A percentile compares a stretch with the other conserved stretches of the same genome.
phyloP scores from a whole-genome alignment of 192 early-diverging fungal species.

The Rhizophagus prolifer region DNA sequence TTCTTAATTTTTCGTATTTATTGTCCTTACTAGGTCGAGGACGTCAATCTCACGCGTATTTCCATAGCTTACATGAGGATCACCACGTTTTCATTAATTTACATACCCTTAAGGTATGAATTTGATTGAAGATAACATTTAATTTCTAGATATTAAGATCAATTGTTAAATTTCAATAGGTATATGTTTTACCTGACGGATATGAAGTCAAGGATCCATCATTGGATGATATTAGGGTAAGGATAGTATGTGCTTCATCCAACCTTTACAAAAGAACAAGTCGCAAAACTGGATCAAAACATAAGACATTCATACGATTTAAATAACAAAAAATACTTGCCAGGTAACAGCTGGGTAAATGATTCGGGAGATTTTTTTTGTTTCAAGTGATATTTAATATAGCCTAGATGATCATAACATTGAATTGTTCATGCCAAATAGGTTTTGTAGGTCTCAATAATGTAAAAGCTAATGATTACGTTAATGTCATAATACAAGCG shows the following conservation, averaged over 20 bases:
- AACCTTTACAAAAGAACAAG: constrained; percentile 66
- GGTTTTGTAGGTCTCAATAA: constrained; percentile 94
- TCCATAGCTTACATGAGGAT: constrained; percentile 91
- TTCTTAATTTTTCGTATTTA: background rate
- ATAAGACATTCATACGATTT: constrained; percentile 71
- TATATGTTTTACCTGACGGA: constrained; percentile 90
- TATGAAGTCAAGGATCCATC: constrained; percentile 88
- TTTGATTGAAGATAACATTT: background rate
- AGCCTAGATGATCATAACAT: background rate
- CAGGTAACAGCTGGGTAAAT: constrained; percentile 50
- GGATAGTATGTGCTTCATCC: constrained; percentile 81
- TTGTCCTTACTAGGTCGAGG: constrained; percentile 67
- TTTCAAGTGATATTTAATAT: background rate
- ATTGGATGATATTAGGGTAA: constrained; percentile 88
- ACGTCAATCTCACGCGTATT: constrained; percentile 87
- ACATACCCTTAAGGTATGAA: constrained; percentile 64
- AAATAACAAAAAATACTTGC: constrained; percentile 78
- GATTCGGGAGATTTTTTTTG: constrained; percentile 1
- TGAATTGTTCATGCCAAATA: constrained; percentile 25
- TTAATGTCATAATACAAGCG: constrained; percentile 89
- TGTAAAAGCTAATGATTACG: constrained; percentile 92
- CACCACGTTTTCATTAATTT: constrained; percentile 97
- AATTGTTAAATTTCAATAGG: constrained; percentile 39
- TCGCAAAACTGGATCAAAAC: constrained; percentile 65
- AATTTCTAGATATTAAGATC: background rate